Evolutionary conservation across 805 yeast species (phyloP).

Genomic region (Ogataea philodendri): DNA sequence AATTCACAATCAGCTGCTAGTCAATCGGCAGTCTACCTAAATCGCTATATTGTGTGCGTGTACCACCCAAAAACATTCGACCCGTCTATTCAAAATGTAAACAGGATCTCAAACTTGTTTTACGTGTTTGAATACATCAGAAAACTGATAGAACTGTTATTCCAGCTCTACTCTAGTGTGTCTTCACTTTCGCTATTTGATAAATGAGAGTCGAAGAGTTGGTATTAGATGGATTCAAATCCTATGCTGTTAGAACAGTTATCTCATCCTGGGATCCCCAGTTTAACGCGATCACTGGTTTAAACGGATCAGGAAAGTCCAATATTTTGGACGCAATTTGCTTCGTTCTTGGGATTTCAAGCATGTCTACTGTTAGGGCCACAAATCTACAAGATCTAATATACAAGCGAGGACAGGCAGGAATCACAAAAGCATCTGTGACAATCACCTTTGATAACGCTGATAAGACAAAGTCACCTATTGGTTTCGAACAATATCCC

Average conservation of each 20-base stretch:
- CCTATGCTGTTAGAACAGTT: conserved; percentile 95
- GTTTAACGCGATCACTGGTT: conserved; percentile 96
- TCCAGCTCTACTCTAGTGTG: neutral
- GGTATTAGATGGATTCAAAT: conserved; percentile 95
- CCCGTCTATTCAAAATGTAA: no score
- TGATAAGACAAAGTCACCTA: conserved; percentile 75
- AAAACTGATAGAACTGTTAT: no score
- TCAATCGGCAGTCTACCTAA: no score
- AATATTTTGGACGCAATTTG: conserved; percentile 96
- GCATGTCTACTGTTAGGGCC: conserved; percentile 94
- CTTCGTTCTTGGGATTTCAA: conserved; percentile 94
- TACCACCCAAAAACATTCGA: no score
- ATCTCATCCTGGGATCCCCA: conserved; percentile 94
- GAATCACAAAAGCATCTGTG: conserved; percentile 94
- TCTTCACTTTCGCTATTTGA: neutral
- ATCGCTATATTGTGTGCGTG: no score
- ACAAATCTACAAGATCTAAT: conserved; percentile 89
- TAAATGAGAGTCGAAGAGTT: conserved; percentile 91
- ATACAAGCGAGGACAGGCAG: conserved; percentile 97
- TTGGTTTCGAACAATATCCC: conserved; percentile 75
- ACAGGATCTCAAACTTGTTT: no score
- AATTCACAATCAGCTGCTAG: no score
- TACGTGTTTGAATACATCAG: no score
- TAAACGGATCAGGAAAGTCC: conserved; percentile 97
- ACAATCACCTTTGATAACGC: conserved; percentile 91